Base-by-base conservation (phyloP, 176 grass and related monocot genomes). In the Lolium rigidum region DNA sequence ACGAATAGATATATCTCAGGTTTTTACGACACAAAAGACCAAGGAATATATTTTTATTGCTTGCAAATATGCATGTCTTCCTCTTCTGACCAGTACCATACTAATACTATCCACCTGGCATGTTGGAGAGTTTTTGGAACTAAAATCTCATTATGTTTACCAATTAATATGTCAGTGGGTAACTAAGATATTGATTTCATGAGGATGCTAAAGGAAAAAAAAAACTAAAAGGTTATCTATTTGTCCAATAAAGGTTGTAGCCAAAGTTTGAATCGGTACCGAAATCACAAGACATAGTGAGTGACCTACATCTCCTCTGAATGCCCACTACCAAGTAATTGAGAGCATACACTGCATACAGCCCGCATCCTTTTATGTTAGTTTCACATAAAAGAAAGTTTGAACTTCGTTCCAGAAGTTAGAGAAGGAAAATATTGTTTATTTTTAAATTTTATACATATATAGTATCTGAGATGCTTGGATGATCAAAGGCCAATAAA, bases 301-400 rank as follows among this genome's bases (percentile, higher is more conserved):
- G 25, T 31, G 25, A 37, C 28, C 54, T 39, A 38, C 75, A 31
- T 39, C 14, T 10, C 15, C 73, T n/a, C 26, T n/a, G 9, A 55
- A 28, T 54, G 18, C 9, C 28, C 17, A 77, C 17, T 77, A 58
- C 8, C n/a, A 9, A 10, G 17, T 22, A n/a, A 60, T n/a, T 60
- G n/a, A 60, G n/a, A 51, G 9, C 52, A 57, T 78, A 41, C 31
- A 41, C 35, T 78, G 54, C 35, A 21, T 59, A 78, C n/a, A 21
- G 13, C 18, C 6, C 9, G 9, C 28, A 7, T 0, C 2, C 20
- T 41, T 41, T 58, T 59, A 43, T 18, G n/a, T 12, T 78, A 78
- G 17, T 59, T 58, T 63, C 22, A 78, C 52, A 59, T 13, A 17
- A 78, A 78, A 11, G 52, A 59, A 59, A 78, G 31, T 37, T 78